These are phyloP conservation scores for Kwoniella pini DNA, from an alignment of 768 basidiomycete genomes.

Conservation along the genomic window DNA sequence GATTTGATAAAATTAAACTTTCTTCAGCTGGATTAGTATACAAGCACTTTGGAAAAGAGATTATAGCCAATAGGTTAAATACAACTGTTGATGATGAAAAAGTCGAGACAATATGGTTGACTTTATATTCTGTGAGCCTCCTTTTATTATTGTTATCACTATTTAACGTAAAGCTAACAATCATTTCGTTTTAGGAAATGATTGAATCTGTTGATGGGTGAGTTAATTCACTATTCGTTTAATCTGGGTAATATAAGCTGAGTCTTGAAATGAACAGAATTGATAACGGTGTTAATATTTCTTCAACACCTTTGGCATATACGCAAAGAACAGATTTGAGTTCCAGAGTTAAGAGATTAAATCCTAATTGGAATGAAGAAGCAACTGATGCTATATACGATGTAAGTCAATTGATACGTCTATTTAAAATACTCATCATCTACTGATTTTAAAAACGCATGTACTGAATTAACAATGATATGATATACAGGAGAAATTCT, in stretches of 20 bases:
- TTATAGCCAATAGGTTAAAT: constrained; percentile 68
- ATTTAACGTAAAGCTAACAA: constrained; percentile 1
- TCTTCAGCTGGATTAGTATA: constrained; percentile 91
- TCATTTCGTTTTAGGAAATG: constrained; percentile 65
- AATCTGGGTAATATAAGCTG: too few species aligned
- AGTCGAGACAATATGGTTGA: constrained; percentile 77
- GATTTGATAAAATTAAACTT: constrained; percentile 69
- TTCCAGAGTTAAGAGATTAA: constrained; percentile 76
- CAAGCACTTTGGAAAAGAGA: constrained; percentile 93
- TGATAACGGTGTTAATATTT: constrained; percentile 91
- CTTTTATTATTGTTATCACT: too few species aligned
- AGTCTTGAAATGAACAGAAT: constrained; percentile 58
- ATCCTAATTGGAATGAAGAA: constrained; percentile 89
- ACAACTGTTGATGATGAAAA: constrained; percentile 63
- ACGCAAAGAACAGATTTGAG: constrained; percentile 78
- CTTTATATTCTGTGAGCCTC: constrained; percentile 77
- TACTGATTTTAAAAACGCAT: too few species aligned
- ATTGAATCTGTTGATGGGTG: constrained; percentile 76
- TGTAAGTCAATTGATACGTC: constrained; percentile 65
- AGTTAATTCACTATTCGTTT: neutral
- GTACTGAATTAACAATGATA: too few species aligned
- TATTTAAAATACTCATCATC: neutral
- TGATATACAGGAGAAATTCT: constrained; percentile 68
- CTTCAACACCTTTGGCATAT: constrained; percentile 66
- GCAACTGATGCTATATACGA: constrained; percentile 68